phyloP scores from a whole-genome alignment of 495 filamentous ascomycete species.

The Aspergillus bertholletiae region DNA sequence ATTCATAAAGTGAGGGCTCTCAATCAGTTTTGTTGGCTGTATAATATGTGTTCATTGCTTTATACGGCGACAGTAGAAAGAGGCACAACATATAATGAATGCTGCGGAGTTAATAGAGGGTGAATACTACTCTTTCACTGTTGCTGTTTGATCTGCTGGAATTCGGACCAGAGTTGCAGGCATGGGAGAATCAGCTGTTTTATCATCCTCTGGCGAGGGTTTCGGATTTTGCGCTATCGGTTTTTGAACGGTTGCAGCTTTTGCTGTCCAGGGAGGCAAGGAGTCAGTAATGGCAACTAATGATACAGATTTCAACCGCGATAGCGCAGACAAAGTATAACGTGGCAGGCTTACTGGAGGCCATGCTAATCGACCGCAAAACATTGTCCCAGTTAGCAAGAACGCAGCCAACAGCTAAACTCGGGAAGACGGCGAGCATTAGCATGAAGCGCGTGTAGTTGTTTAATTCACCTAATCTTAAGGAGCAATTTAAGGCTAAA shows the following conservation, averaged over 20 bases:
- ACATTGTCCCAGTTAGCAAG: constrained; percentile 96
- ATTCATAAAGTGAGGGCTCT: background rate
- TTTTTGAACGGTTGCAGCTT: constrained; percentile 4
- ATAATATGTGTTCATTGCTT: background rate
- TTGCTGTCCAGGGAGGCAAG: constrained; percentile 2
- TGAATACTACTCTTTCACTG: background rate
- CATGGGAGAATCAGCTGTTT: constrained; percentile 14
- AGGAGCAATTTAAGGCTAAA: background rate
- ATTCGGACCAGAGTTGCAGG: constrained; percentile 43
- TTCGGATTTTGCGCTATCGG: background rate
- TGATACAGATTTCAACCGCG: background rate
- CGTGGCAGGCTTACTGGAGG: constrained; percentile 67
- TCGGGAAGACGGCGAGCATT: constrained; percentile 7
- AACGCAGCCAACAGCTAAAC: constrained; percentile 81
- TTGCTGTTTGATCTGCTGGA: constrained; percentile 25
- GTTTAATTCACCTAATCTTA: background rate
- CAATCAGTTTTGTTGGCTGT: background rate
- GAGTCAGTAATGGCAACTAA: background rate
- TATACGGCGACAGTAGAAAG: background rate
- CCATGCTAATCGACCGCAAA: constrained; percentile 88
- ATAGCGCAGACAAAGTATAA: background rate
- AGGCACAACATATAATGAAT: background rate
- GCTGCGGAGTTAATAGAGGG: constrained; percentile 11
- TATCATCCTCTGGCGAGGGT: constrained; percentile 6
- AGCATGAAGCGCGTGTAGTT: constrained; percentile 1